These are phyloP conservation scores for Sinapis alba DNA, from an alignment of 441 rosid species.

Conservation along the genomic window DNA sequence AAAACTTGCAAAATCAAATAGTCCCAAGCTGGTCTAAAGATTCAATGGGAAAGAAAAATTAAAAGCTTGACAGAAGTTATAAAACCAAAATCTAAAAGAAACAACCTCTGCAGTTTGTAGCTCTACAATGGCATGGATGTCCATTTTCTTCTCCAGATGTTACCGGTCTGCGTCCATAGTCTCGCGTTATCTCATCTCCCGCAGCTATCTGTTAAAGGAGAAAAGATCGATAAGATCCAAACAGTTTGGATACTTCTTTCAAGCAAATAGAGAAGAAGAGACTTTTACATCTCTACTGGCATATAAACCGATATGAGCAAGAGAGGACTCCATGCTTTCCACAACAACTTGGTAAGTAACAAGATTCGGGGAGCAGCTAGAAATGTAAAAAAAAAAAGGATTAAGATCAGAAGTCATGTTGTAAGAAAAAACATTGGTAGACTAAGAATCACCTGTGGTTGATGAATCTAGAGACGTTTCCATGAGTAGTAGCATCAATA, in stretches of 20 bases:
- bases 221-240: constrained; percentile 18
- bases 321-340: constrained; percentile 86
- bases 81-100: constrained; percentile 47
- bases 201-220: constrained; percentile 69
- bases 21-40: constrained; percentile 17
- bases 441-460: constrained; percentile 78
- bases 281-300: constrained; percentile 85
- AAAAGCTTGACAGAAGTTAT: background rate
- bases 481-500: constrained; percentile 82
- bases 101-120: constrained; percentile 70
- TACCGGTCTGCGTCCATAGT: constrained; percentile 56
- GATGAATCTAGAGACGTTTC: constrained; percentile 90
- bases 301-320: constrained; percentile 87
- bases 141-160: constrained; percentile 55
- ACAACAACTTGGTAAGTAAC: constrained; percentile 79
- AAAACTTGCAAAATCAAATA: constrained; percentile 2
- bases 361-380: constrained; percentile 93
- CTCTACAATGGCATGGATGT: constrained; percentile 66
- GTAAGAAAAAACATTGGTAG: background rate
- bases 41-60: background rate
- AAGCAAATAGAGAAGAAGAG: constrained; percentile 19
- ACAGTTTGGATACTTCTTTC: constrained; percentile 4
- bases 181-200: constrained; percentile 86
- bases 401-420: background rate
- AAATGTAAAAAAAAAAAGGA: constrained; percentile 22